Conservation (phyloP, 345 rosid genomes). For the Linum usitatissimum region DNA sequence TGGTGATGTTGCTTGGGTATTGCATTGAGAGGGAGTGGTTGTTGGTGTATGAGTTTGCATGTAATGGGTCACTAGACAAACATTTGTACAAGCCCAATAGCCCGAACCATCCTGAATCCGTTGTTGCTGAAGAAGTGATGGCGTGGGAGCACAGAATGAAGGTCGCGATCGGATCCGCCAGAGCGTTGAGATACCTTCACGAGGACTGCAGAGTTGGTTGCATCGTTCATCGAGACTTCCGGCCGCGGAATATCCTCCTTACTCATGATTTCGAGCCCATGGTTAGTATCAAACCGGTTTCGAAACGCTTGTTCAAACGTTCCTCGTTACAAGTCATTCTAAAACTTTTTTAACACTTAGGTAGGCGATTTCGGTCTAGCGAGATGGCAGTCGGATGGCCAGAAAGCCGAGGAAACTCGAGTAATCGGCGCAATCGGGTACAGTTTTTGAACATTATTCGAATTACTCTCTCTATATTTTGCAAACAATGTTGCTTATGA, state of each 20-base stretch:
- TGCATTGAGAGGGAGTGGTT: conserved; percentile 50
- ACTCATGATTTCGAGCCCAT: conserved; percentile 62
- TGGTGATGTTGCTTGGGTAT: conserved; percentile 55
- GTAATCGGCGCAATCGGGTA: conserved; percentile 54
- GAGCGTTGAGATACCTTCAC: conserved; percentile 61
- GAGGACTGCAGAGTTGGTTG: conserved; percentile 71
- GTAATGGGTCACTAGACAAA: conserved; percentile 55
- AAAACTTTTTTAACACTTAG: conserved; percentile 12
- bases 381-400: conserved; percentile 53
- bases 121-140: conserved; percentile 24
- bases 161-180: conserved; percentile 56
- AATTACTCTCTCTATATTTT: neutral
- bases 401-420: conserved; percentile 43
- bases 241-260: conserved; percentile 55
- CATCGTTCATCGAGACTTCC: conserved; percentile 54
- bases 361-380: conserved; percentile 72
- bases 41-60: conserved; percentile 52
- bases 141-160: conserved; percentile 36
- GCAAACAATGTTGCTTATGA: no score
- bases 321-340: neutral
- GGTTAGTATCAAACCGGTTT: conserved; percentile 20
- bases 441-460: neutral
- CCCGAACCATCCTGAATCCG: no score
- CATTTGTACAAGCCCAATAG: conserved; percentile 34
- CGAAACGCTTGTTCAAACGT: no score